Conservation (phyloP, 179 eudicot species). For the Patellifolia procumbens region DNA sequence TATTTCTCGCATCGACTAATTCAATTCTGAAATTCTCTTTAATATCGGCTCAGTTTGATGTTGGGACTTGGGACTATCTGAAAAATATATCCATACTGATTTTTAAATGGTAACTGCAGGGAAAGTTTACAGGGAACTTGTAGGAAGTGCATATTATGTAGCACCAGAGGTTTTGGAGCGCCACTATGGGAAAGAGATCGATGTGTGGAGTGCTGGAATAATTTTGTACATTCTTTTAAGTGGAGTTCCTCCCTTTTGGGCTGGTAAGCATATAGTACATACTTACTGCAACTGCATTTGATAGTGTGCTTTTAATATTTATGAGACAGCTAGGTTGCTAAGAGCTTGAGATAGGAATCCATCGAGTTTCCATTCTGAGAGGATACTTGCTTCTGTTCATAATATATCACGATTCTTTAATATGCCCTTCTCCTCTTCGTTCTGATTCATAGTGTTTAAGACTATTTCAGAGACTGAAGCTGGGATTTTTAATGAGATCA, state of each 20-base stretch:
- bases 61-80: neutral
- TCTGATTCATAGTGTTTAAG: constrained; percentile 11
- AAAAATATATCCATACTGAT: neutral
- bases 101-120: constrained; percentile 37
- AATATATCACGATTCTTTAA: too few relatives aligned
- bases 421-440: neutral
- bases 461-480: constrained; percentile 58
- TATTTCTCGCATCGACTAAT: too few relatives aligned
- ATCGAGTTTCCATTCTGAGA: neutral
- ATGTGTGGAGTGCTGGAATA: constrained; percentile 88
- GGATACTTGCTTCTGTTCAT: neutral
- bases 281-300: neutral
- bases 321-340: neutral
- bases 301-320: too few relatives aligned
- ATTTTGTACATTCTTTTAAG: constrained; percentile 69
- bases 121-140: constrained; percentile 52
- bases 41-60: neutral
- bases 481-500: constrained; percentile 59
- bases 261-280: constrained; percentile 39
- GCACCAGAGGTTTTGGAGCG: constrained; percentile 73
- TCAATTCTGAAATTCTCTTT: neutral
- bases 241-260: constrained; percentile 84
- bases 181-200: constrained; percentile 73
- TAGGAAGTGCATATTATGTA: constrained; percentile 84
- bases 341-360: neutral